Evolutionary conservation across 1,284 basidiomycete genomes (phyloP), one percentile per base, ranked within the genome.

Genomic region (Marasmius sp.): DNA sequence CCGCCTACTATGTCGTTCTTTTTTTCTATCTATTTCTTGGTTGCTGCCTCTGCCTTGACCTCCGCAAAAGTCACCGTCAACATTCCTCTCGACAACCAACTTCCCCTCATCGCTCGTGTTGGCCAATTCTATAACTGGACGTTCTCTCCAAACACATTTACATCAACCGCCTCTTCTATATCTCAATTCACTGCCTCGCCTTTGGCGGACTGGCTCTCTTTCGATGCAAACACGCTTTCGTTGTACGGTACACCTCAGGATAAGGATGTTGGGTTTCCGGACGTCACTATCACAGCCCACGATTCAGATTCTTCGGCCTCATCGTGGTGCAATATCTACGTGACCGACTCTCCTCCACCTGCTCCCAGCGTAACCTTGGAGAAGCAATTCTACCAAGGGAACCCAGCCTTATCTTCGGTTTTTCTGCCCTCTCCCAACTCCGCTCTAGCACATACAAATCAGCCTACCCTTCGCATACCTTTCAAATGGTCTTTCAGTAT

Each of bases 401-500:
- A 86, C 65, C 80, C 81, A 7, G 86, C 90, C 5, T 73, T 91
- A 50, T 88, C 87, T 6, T 93, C 89, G 27, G 87, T 88, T 58
- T 93, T 85, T 67, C 67, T 83, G 52, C 71, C 91, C 36, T 76
- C 81, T 7, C 74, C 78, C 1, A 77, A 79, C 50, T 91, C 90
- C 20, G 84, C 86, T 16, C 74, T 92, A 49, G 27, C 52, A 8
- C 67, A 70, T 18, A 79, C 80, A 14, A 67, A 72, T 16, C 80
- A 81, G 56, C 91, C 91, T 22, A 81, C 85, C 12, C 73, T 97
- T 59, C 82, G 94, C 50, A 83, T 97, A 9, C 95, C 94, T 0
- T 85, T 86, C 1, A 77, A 80, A 36, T 97, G 95, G 94, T 94
- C 93, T 0, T 98, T 97, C 76, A 95, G 93, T 68, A 83, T 98